Evolutionary conservation across 345 rosid species (phyloP).

Genomic region (Pugionium cornutum): DNA sequence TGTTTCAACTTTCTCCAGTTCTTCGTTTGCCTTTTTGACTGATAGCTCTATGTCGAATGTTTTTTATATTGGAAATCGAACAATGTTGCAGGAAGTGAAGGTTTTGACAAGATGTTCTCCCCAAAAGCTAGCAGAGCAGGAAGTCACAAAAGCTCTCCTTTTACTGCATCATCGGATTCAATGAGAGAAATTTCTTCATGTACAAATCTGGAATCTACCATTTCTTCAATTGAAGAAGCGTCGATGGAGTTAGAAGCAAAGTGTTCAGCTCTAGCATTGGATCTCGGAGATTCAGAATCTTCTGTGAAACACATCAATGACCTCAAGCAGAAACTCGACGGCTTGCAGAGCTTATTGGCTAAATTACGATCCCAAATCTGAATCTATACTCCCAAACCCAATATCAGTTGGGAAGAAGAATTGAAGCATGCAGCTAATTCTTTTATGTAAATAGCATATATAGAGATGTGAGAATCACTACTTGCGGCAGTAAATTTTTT

Average conservation of each 20-base stretch:
- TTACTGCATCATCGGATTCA: constrained; percentile 40
- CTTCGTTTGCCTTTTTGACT: background rate
- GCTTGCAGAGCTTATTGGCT: constrained; percentile 59
- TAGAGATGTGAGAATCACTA: constrained; percentile 25
- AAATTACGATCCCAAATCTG: constrained; percentile 65
- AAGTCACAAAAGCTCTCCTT: constrained; percentile 45
- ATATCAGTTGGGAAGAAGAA: constrained; percentile 13
- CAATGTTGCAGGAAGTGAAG: constrained; percentile 68
- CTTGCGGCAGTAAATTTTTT: constrained; percentile 24
- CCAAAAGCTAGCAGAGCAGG: constrained; percentile 51
- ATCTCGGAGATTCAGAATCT: constrained; percentile 46
- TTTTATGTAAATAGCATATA: constrained; percentile 37
- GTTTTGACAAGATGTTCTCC: constrained; percentile 76
- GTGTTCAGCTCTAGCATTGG: constrained; percentile 55
- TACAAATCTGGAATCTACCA: constrained; percentile 51
- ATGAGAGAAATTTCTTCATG: constrained; percentile 33
- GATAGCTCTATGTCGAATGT: background rate
- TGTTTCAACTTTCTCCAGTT: background rate
- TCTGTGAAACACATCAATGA: constrained; percentile 48
- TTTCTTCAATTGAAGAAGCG: constrained; percentile 74
- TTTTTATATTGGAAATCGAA: background rate
- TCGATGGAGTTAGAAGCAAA: constrained; percentile 60
- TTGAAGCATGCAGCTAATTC: constrained; percentile 22
- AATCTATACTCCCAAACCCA: constrained; percentile 1
- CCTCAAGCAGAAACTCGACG: constrained; percentile 66